Evolutionary conservation across 1,284 basidiomycete genomes (phyloP).

Genomic region (Chalciporus piperatoides): DNA sequence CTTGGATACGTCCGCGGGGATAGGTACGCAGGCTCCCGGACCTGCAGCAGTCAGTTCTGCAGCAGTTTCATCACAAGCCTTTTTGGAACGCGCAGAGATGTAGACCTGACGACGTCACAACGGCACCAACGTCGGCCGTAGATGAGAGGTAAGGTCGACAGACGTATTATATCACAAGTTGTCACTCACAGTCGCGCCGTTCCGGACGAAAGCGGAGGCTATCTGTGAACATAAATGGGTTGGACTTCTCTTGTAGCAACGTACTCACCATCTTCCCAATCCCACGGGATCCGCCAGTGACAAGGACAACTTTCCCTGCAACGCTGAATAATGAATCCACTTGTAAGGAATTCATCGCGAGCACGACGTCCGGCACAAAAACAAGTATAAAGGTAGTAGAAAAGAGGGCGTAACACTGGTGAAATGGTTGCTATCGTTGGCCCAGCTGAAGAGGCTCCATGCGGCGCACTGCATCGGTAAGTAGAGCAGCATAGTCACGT

Average conservation of each 20-base stretch:
- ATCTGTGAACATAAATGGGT: conserved; percentile 42
- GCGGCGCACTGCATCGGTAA: neutral
- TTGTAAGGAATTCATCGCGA: conserved; percentile 40
- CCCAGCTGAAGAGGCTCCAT: neutral
- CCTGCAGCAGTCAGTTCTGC: conserved; percentile 52
- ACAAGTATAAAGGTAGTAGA: neutral
- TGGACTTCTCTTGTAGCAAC: neutral
- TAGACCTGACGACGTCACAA: conserved; percentile 47
- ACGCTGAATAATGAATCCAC: conserved; percentile 52
- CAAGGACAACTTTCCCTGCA: conserved; percentile 57
- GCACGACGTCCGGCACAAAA: neutral
- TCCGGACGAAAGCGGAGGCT: conserved; percentile 60
- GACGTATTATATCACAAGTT: neutral
- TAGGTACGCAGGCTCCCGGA: conserved; percentile 52
- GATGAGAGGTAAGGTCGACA: neutral
- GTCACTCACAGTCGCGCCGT: conserved; percentile 55
- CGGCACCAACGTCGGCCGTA: neutral
- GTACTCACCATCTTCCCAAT: conserved; percentile 64
- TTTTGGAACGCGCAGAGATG: conserved; percentile 59
- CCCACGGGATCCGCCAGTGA: conserved; percentile 71
- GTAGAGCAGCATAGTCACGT: no score
- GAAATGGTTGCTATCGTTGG: conserved; percentile 3
- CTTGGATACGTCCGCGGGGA: conserved; percentile 61
- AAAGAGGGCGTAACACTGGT: neutral
- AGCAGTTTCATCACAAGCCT: conserved; percentile 57